These are phyloP conservation scores for Macaranga tanarius DNA, from an alignment of 441 rosid species.

Conservation along the genomic window DNA sequence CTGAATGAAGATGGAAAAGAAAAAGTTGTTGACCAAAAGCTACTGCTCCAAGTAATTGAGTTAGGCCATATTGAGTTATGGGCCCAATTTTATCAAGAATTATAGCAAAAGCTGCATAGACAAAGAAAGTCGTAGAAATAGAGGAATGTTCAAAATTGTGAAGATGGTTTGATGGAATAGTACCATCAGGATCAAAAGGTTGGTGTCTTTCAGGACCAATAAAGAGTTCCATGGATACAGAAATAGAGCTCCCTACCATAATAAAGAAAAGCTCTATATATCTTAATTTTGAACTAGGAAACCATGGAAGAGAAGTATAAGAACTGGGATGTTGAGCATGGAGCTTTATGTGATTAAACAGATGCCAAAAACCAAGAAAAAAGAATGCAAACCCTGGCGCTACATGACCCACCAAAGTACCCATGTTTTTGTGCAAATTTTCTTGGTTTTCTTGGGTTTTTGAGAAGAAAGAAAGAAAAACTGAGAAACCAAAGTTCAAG, in stretches of 20 bases:
- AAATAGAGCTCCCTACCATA: slow-evolving; percentile 52
- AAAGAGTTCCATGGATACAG: slow-evolving; percentile 74
- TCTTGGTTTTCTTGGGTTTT: background rate
- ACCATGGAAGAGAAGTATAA: slow-evolving; percentile 63
- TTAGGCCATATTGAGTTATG: slow-evolving; percentile 34
- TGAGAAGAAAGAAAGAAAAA: background rate
- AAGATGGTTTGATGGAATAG: slow-evolving; percentile 80
- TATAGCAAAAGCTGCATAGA: slow-evolving; percentile 57
- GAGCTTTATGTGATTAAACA: slow-evolving; percentile 67
- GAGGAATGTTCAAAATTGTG: slow-evolving; percentile 85
- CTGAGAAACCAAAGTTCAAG: background rate
- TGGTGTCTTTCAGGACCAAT: slow-evolving; percentile 72
- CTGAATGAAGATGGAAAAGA: slow-evolving; percentile 77
- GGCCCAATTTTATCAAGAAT: slow-evolving; percentile 46
- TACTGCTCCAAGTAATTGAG: slow-evolving; percentile 53
- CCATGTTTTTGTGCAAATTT: slow-evolving; percentile 32
- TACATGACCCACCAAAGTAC: slow-evolving; percentile 77
- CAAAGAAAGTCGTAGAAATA: slow-evolving; percentile 62
- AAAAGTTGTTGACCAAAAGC: slow-evolving; percentile 71
- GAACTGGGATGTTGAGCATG: slow-evolving; percentile 50
- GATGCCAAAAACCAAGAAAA: slow-evolving; percentile 76
- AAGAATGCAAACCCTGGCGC: slow-evolving; percentile 74
- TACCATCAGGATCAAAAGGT: slow-evolving; percentile 74
- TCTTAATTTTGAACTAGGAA: slow-evolving; percentile 51
- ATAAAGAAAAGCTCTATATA: slow-evolving; percentile 61